Base-by-base conservation (phyloP, 2,329 filamentous ascomycete genomes). In the Trichoderma hamatum region DNA sequence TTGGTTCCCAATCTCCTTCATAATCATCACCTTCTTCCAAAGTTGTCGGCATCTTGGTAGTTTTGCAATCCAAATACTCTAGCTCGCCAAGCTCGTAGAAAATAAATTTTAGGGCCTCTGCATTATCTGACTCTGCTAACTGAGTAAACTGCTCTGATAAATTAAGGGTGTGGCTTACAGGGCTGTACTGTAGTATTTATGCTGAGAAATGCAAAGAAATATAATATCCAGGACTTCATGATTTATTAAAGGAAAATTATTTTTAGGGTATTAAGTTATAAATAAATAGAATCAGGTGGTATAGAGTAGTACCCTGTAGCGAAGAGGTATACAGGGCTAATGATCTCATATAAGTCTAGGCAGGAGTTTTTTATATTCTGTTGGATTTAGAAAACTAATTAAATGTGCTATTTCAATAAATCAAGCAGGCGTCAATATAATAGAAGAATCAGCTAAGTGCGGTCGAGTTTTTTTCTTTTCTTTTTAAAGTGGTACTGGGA, bases 1-100 rank as follows among this genome's bases (percentile, higher is more conserved):
- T 65, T 19, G 51, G 52, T 32, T 49, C 36, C 52, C 52, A 55
- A 26, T 46, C 52, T 43, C 51, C 62, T 26, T 43, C 36, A 2
- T 7, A 26, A 21, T 65, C 26, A 19, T 51, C 54, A 28, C 63
- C 52, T 58, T 66, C 28, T 28, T 58, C 63, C 14, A 36, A 59
- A 3, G 39, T 66, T 14, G 28, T 51, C 13, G 63, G 63, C 63
- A 66, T 66, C 28, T 55, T 36, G 11, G 39, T 9, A 5, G 63
- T 66, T 2, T 66, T 36, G 39, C 63, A 59, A 36, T 66, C 63
- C 13, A 59, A 49, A 28, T 21, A 66, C 63, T 66, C n/a, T 28
- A 66, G 54, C 54, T n/a, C 39, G 54, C 63, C 63, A 16, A 66
- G 63, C 39, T 66, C 36, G 39, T 66, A 54, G 54, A 66, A 66